Evolutionary conservation across 2,329 filamentous ascomycete genomes (phyloP).

Genomic region (Tolypocladium endophyticum): DNA sequence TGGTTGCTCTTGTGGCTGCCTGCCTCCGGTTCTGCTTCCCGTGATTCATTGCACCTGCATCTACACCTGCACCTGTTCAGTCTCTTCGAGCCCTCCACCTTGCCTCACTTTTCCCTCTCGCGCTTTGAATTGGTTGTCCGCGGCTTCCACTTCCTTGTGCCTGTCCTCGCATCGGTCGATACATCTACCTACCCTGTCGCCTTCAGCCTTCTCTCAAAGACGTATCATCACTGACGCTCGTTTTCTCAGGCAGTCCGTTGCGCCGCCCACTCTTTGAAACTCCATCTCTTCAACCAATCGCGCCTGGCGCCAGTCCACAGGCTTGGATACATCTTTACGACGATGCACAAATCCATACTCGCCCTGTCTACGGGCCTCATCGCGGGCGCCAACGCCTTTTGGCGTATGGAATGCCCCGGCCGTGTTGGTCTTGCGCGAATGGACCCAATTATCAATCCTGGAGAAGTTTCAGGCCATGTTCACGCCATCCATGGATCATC

Average conservation of each 20-base stretch:
- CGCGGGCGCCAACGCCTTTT: conserved; percentile 56
- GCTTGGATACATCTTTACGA: conserved; percentile 13
- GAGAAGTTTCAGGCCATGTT: conserved; percentile 49
- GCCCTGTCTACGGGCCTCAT: conserved; percentile 22
- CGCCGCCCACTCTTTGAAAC: conserved; percentile 22
- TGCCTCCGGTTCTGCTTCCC: neutral
- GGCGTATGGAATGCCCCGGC: conserved; percentile 78
- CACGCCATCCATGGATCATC: conserved; percentile 68
- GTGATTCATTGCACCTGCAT: neutral
- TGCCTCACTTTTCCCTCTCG: neutral
- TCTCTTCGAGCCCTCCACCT: neutral
- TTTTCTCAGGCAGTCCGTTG: conserved; percentile 20
- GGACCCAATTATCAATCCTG: conserved; percentile 64
- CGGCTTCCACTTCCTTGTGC: neutral
- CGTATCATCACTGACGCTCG: conserved; percentile 9
- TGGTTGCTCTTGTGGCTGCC: neutral
- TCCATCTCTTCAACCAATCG: conserved; percentile 2
- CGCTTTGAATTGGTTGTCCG: neutral
- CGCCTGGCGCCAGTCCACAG: conserved; percentile 7
- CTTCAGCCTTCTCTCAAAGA: neutral
- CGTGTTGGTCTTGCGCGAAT: conserved; percentile 59
- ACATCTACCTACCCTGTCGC: neutral
- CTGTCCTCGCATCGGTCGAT: neutral
- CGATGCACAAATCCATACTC: conserved; percentile 23
- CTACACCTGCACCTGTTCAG: neutral